A percentile compares a stretch with the other conserved stretches of the same genome.
These are phyloP conservation scores for Pseudogymnoascus sp. DNA, from an alignment of 2,329 filamentous ascomycete species.

Conservation along the genomic window DNA sequence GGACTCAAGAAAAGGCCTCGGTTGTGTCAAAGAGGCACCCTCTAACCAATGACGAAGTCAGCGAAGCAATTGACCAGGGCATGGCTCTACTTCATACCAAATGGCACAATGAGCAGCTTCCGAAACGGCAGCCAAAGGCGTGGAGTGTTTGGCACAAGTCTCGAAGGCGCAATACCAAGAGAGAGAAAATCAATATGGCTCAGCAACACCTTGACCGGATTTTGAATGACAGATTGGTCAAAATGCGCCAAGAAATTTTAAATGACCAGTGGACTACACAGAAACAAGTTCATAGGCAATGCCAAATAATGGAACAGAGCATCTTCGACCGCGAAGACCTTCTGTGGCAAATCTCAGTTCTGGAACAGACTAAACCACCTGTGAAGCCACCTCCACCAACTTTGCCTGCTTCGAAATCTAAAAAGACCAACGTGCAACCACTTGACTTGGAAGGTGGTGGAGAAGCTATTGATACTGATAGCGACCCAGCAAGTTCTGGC, in stretches of 20 bases:
- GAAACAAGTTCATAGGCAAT: conserved; percentile 45
- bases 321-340: conserved; percentile 52
- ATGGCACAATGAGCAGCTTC: conserved; percentile 53
- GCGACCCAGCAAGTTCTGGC: conserved; percentile 29
- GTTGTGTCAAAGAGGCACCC: conserved; percentile 19
- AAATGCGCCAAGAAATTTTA: conserved; percentile 44
- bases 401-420: conserved; percentile 3
- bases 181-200: conserved; percentile 37
- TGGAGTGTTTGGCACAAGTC: conserved; percentile 53
- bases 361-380: conserved; percentile 36
- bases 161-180: conserved; percentile 33
- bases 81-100: conserved; percentile 40
- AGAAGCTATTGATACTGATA: conserved; percentile 20
- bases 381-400: conserved; percentile 21
- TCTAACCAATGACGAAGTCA: conserved; percentile 40
- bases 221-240: conserved; percentile 41
- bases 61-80: conserved; percentile 43
- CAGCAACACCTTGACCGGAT: conserved; percentile 36
- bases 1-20: conserved; percentile 28
- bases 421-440: not conserved
- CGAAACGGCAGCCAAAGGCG: conserved; percentile 47
- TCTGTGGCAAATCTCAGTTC: conserved; percentile 40
- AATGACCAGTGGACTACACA: conserved; percentile 43
- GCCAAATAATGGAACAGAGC: conserved; percentile 52
- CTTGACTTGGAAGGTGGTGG: conserved; percentile 16